These are phyloP conservation scores for Nissolia schottii DNA, from an alignment of 306 rosid genomes.

Conservation along the genomic window DNA sequence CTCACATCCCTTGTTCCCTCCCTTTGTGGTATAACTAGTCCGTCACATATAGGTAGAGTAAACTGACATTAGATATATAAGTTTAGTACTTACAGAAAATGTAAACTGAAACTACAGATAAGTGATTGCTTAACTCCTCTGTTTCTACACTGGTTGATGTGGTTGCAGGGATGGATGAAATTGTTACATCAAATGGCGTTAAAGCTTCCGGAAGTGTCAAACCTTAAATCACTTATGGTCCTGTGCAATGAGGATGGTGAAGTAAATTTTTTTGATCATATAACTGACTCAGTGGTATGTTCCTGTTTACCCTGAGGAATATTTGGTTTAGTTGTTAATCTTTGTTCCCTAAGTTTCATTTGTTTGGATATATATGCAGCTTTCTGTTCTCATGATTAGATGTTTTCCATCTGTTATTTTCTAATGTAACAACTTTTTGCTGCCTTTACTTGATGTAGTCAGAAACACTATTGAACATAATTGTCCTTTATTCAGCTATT, in stretches of 20 bases:
- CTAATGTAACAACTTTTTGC: background rate
- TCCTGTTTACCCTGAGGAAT: slow-evolving; percentile 4
- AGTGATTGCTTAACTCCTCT: background rate
- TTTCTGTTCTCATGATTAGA: slow-evolving; percentile 1
- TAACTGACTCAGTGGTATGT: slow-evolving; percentile 68
- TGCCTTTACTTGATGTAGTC: slow-evolving; percentile 1
- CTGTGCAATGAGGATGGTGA: slow-evolving; percentile 63
- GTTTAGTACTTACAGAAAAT: background rate
- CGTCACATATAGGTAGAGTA: background rate
- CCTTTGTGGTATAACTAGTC: background rate
- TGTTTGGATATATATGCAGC: background rate
- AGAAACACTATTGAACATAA: background rate
- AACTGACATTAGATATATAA: background rate
- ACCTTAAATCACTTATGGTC: slow-evolving; percentile 51
- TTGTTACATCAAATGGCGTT: slow-evolving; percentile 75
- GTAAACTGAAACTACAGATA: background rate
- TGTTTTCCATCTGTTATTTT: background rate
- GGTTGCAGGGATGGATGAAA: slow-evolving; percentile 82
- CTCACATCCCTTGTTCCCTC: background rate
- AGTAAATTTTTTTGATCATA: slow-evolving; percentile 68
- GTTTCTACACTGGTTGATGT: slow-evolving; percentile 19
- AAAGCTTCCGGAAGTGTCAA: slow-evolving; percentile 66
- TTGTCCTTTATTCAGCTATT: slow-evolving; percentile 5
- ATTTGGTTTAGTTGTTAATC: background rate
- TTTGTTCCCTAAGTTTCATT: background rate